Evolutionary conservation across 441 rosid genomes (phyloP).

Genomic region (Adansonia rubrostipa): DNA sequence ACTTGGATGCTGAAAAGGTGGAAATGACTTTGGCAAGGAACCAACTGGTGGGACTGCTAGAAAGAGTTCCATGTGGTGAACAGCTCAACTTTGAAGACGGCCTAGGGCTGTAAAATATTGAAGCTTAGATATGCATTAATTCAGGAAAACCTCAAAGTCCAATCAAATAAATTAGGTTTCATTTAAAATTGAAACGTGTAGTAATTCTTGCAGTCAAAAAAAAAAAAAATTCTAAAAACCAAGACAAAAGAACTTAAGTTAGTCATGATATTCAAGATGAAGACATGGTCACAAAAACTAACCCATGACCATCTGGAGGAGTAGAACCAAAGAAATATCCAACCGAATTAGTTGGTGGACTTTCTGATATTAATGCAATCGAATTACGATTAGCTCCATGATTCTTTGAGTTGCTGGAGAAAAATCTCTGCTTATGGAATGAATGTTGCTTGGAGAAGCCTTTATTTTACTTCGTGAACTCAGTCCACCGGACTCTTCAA

Average conservation of each 20-base stretch:
- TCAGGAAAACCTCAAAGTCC: constrained; percentile 10
- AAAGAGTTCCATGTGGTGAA: constrained; percentile 71
- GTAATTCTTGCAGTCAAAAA: not conserved
- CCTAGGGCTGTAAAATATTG: constrained; percentile 54
- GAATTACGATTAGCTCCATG: constrained; percentile 60
- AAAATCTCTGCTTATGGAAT: constrained; percentile 73
- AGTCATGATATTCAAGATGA: constrained; percentile 15
- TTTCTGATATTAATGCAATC: constrained; percentile 69
- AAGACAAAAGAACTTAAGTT: constrained; percentile 11
- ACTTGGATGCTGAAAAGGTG: constrained; percentile 93
- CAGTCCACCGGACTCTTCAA: constrained; percentile 58
- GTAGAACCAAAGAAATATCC: constrained; percentile 97
- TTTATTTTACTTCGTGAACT: constrained; percentile 65
- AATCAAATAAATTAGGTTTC: constrained; percentile 1
- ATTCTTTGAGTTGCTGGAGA: constrained; percentile 82
- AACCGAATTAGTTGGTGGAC: constrained; percentile 90
- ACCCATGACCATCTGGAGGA: constrained; percentile 91
- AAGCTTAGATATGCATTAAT: constrained; percentile 22
- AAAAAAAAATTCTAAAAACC: not conserved
- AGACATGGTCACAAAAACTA: constrained; percentile 40
- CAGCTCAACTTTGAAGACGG: constrained; percentile 79
- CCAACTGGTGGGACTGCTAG: constrained; percentile 95
- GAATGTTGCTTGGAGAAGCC: constrained; percentile 61
- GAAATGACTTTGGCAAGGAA: constrained; percentile 91
- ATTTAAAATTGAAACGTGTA: not conserved